Evolutionary conservation across 371 early-diverging fungal genomes (phyloP).

Genomic region (Mucor velutinosus): DNA sequence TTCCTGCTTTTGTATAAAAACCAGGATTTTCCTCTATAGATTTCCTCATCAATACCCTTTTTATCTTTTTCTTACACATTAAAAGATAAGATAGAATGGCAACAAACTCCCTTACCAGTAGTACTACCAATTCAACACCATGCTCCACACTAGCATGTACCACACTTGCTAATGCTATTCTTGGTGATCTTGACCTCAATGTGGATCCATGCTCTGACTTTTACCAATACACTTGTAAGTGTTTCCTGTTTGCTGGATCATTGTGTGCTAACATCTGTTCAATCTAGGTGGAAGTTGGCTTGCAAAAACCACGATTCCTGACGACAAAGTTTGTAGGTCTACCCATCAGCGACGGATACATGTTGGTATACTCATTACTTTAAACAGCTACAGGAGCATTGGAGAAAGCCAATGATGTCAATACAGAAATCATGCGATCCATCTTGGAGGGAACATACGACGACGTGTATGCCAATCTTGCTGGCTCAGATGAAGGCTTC

Average conservation of each 20-base stretch:
- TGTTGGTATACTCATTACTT: not conserved
- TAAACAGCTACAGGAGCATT: slow-evolving; percentile 35
- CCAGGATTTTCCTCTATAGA: not conserved
- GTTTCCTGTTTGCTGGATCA: not conserved
- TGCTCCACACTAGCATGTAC: slow-evolving; percentile 50
- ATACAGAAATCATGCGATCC: slow-evolving; percentile 24
- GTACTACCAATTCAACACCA: not conserved
- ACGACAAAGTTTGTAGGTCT: slow-evolving; percentile 39
- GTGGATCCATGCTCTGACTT: slow-evolving; percentile 51
- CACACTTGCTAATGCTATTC: slow-evolving; percentile 40
- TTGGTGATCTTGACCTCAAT: slow-evolving; percentile 21
- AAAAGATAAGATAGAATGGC: not conserved
- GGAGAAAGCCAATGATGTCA: slow-evolving; percentile 35
- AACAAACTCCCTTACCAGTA: not conserved
- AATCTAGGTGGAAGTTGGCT: slow-evolving; percentile 53
- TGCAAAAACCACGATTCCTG: slow-evolving; percentile 42
- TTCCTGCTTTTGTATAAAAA: not conserved
- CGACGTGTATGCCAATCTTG: slow-evolving; percentile 25
- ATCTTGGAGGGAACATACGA: slow-evolving; percentile 22
- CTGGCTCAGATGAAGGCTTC: slow-evolving; percentile 10
- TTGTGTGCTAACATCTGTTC: not conserved
- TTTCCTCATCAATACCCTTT: not conserved
- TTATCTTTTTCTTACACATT: not conserved
- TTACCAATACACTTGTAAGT: slow-evolving; percentile 58
- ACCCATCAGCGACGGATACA: too few relatives aligned